phyloP scores from a whole-genome alignment of 805 yeast genomes.

The Candida jianshihensis region DNA sequence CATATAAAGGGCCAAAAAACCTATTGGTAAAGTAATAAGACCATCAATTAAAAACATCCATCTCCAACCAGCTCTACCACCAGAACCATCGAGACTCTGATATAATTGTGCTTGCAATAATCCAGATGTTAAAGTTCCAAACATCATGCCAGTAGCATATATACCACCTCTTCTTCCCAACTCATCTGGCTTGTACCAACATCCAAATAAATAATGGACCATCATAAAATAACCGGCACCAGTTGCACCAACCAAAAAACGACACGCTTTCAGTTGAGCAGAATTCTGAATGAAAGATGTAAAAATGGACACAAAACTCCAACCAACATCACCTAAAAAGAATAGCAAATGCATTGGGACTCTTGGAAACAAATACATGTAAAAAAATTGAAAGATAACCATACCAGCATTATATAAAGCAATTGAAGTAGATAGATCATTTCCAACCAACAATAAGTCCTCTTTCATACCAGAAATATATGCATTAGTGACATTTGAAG shows the following conservation, averaged over 20 bases:
- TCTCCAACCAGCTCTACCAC: slow-evolving; percentile 51
- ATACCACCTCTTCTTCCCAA: slow-evolving; percentile 53
- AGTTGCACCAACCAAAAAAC: slow-evolving; percentile 9
- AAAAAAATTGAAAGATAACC: slow-evolving; percentile 57
- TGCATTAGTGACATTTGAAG: slow-evolving; percentile 34
- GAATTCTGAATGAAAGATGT: slow-evolving; percentile 22
- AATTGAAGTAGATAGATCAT: slow-evolving; percentile 55
- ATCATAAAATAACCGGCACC: slow-evolving; percentile 13
- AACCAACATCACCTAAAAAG: slow-evolving; percentile 51
- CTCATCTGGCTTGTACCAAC: slow-evolving; percentile 51
- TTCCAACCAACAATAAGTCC: slow-evolving; percentile 38
- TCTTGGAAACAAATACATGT: slow-evolving; percentile 51
- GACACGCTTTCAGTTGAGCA: slow-evolving; percentile 39
- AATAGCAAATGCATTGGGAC: slow-evolving; percentile 41
- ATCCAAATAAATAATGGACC: slow-evolving; percentile 50
- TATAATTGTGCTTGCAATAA: slow-evolving; percentile 42
- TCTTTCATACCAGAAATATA: slow-evolving; percentile 42
- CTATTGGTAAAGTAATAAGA: slow-evolving; percentile 51
- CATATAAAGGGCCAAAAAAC: slow-evolving; percentile 44
- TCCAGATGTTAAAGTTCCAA: slow-evolving; percentile 49
- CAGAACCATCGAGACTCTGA: slow-evolving; percentile 32
- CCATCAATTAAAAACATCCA: slow-evolving; percentile 66
- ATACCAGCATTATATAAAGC: slow-evolving; percentile 56
- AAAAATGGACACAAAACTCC: slow-evolving; percentile 57
- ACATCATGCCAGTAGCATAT: slow-evolving; percentile 45